Evolutionary conservation across 2,329 filamentous ascomycete species (phyloP), one percentile per base, ranked within the genome.

Genomic region (Penicillium sp.): DNA sequence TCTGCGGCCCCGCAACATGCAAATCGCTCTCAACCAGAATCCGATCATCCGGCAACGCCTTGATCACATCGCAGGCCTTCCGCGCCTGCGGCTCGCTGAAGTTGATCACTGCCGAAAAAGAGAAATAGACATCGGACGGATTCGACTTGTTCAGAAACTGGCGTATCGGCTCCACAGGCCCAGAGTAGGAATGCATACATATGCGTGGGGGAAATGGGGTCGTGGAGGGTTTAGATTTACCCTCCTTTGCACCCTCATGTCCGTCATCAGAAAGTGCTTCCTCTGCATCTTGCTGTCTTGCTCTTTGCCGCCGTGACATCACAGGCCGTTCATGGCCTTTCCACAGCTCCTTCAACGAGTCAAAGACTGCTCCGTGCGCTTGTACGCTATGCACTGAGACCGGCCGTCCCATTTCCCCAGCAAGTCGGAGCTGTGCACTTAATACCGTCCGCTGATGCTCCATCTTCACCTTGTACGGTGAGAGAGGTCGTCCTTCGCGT

Each of bases 171-270:
- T 93, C 84, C 9, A 82, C 76, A 5, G 86, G 80, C 0, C 89
- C 92, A 42, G 88, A 95, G 70, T 90, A 98, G 0, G 91, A 96
- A 70, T 98, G 93, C 51, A 98, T 81, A 65, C 93, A 98, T 65
- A 97, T 86, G 7, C 91, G 78, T 0, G 91, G 90, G 3, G 93
- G 91, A 59, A 86, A 97, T 0, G 87, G 85, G 52, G 23, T 6
- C 10, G 23, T 6, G 6, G 24, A 2, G 40, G 24, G n/a, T 23
- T 9, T 39, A 4, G 9, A 9, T 42, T 29, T 35, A 18, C 9
- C 35, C 10, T 44, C 27, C 27, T 28, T 28, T 27, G 13, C 39
- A 18, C n/a, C 24, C 2, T 51, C 45, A 4, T 53, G 38, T 15
- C 57, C 42, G 41, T 57, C 38, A 7, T 64, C 50, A 5, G 65